phyloP scores from a whole-genome alignment of 2,329 filamentous ascomycete genomes.

The Fulvia fulva region DNA sequence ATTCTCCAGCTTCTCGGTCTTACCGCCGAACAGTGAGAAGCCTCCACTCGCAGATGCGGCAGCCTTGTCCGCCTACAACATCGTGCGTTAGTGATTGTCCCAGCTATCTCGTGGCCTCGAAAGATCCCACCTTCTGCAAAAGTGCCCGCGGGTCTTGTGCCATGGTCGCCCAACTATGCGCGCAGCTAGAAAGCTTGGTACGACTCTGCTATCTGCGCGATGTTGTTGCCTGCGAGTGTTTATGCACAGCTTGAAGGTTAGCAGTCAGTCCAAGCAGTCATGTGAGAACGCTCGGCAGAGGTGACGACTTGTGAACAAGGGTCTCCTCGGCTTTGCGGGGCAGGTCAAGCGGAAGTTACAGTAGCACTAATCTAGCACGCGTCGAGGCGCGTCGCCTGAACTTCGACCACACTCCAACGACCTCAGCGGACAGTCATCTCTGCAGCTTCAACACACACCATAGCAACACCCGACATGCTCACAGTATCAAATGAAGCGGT shows the following conservation, averaged over 20 bases:
- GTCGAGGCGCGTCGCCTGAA: neutral
- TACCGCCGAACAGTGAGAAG: constrained; percentile 85
- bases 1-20: constrained; percentile 82
- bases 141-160: constrained; percentile 73
- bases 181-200: neutral
- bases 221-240: neutral
- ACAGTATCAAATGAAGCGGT: constrained; percentile 43
- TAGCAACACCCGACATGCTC: constrained; percentile 16
- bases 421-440: neutral
- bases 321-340: neutral
- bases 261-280: neutral
- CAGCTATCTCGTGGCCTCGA: constrained; percentile 15
- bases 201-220: neutral
- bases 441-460: neutral
- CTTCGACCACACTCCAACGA: neutral
- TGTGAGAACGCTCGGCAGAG: neutral
- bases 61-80: constrained; percentile 77
- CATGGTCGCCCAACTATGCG: constrained; percentile 57
- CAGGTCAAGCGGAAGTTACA: neutral
- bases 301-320: neutral
- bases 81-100: constrained; percentile 6
- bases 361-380: no score
- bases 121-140: constrained; percentile 63
- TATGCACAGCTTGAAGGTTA: neutral
- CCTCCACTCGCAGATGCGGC: constrained; percentile 69